Conservation (phyloP, 768 basidiomycete genomes). For the Naganishia antarctica region DNA sequence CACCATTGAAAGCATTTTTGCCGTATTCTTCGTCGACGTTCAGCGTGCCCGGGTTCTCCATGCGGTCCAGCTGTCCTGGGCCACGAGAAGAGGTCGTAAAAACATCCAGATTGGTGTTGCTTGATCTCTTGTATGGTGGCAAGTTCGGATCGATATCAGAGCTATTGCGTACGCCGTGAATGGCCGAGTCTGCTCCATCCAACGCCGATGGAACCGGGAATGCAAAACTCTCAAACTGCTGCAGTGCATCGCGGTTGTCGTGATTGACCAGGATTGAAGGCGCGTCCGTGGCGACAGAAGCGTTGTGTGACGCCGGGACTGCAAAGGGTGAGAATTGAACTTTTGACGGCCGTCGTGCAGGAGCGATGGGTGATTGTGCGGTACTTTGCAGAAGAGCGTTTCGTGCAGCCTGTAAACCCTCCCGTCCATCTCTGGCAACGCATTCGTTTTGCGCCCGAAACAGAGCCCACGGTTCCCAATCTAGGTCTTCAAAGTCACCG, state of each 20-base stretch:
- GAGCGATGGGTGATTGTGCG: not conserved
- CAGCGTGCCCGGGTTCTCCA: not conserved
- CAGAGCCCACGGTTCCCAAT: constrained; percentile 47
- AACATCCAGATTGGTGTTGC: not conserved
- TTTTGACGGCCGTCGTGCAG: constrained; percentile 40
- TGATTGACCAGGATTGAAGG: constrained; percentile 11
- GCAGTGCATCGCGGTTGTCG: constrained; percentile 3
- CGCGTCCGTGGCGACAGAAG: not conserved
- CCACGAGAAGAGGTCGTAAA: not conserved
- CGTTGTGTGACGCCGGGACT: not conserved
- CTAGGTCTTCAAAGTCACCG: constrained; percentile 45
- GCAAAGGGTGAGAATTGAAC: constrained; percentile 41
- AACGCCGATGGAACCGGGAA: too few species aligned
- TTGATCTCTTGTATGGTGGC: not conserved
- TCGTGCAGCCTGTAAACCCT: constrained; percentile 2
- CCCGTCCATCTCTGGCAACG: constrained; percentile 30
- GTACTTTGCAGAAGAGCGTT: constrained; percentile 16
- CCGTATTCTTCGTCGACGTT: not conserved
- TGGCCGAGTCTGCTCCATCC: too few species aligned
- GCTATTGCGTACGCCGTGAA: too few species aligned
- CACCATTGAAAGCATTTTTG: constrained; percentile 3
- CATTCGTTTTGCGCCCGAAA: constrained; percentile 49
- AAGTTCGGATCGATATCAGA: not conserved
- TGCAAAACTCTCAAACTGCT: constrained; percentile 15
- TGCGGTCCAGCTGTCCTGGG: not conserved